Conservation (phyloP, 2,329 filamentous ascomycete species). For the Phyllosticta citrichinensis region DNA sequence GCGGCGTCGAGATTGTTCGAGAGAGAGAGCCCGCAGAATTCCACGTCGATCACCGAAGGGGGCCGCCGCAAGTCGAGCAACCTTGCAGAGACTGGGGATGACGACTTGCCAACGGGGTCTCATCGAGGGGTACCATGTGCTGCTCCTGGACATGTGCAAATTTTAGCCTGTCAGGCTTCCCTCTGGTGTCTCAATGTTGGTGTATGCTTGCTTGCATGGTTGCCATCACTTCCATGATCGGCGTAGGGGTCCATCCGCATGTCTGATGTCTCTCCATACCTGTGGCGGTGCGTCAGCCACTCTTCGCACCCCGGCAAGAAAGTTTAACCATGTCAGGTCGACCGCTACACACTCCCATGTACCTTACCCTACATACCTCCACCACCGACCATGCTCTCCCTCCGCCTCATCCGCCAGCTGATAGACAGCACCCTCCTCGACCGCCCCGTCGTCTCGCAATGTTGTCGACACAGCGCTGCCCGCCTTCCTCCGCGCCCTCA, state of each 20-base stretch:
- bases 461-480: background rate
- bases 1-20: background rate
- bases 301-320: background rate
- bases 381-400: conserved; percentile 23
- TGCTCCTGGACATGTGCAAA: too few relatives aligned
- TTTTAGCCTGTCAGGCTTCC: too few relatives aligned
- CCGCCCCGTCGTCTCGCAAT: background rate
- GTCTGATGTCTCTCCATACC: background rate
- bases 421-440: conserved; percentile 24
- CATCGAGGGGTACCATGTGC: too few relatives aligned
- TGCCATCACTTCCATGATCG: background rate
- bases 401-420: conserved; percentile 25
- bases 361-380: too few relatives aligned
- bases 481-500: background rate
- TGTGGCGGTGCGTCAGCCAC: background rate
- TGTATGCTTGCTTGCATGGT: background rate
- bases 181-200: too few relatives aligned
- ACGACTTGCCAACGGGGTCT: background rate
- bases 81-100: background rate
- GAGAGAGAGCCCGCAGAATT: background rate
- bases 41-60: background rate
- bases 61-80: background rate
- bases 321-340: background rate
- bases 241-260: too few relatives aligned
- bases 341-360: background rate